phyloP scores from a whole-genome alignment of 805 yeast genomes.

The Lipomyces orientalis region DNA sequence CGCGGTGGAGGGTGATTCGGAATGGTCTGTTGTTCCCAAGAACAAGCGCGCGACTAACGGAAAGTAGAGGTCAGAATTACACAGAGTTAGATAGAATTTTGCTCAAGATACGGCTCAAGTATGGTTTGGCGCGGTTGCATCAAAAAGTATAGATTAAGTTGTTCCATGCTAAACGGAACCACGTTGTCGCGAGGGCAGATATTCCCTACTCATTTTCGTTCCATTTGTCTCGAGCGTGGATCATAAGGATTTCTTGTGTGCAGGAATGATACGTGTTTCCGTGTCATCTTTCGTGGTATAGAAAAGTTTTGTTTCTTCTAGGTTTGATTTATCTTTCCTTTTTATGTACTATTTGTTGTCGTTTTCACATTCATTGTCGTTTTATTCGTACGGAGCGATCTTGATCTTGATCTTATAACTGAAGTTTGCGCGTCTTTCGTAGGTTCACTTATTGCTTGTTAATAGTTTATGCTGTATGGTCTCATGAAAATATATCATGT shows the following conservation, averaged over 20 bases:
- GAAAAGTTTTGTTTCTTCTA: not conserved
- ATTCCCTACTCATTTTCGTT: not conserved
- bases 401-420: not conserved
- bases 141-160: not conserved
- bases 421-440: not conserved
- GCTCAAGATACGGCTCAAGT: not conserved
- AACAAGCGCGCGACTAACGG: slow-evolving; percentile 25
- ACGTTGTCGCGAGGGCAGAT: not conserved
- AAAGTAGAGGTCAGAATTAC: not conserved
- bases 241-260: not conserved
- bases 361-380: not conserved
- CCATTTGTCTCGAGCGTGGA: not conserved
- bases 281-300: not conserved
- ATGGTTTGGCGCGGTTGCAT: not conserved
- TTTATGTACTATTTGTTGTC: not conserved
- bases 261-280: not conserved
- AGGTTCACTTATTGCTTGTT: not conserved
- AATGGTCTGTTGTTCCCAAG: slow-evolving; percentile 37
- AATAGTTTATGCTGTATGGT: not conserved
- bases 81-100: not conserved
- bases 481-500: not conserved
- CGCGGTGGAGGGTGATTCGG: slow-evolving; percentile 37
- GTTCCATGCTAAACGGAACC: not conserved
- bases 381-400: not conserved
- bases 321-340: not conserved